Percentiles rank a stretch among this genome's conserved stretches.
These are phyloP conservation scores for Xylariaceae sp. DNA, from an alignment of 2,329 filamentous ascomycete genomes.

Conservation along the genomic window DNA sequence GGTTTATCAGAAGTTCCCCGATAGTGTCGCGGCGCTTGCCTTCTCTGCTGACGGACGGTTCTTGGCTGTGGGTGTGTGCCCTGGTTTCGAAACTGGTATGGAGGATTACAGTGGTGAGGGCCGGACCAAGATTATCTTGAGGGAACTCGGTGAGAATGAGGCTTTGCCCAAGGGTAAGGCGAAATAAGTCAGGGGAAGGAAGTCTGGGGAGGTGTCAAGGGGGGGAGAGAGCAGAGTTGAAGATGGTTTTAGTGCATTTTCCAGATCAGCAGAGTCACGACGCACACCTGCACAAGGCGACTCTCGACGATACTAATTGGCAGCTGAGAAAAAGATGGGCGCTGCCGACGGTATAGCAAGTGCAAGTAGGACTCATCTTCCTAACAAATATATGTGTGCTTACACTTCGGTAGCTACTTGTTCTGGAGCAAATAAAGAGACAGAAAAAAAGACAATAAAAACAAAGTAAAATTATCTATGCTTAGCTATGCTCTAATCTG, in stretches of 20 bases:
- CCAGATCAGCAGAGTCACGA: too few species aligned
- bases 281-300: too few species aligned
- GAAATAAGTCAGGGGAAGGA: constrained; percentile 44
- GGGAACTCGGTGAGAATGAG: constrained; percentile 81
- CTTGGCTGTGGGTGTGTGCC: constrained; percentile 75
- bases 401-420: not conserved
- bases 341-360: not conserved
- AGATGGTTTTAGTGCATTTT: too few species aligned
- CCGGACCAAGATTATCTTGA: constrained; percentile 69
- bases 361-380: not conserved
- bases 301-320: too few species aligned
- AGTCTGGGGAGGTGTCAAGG: not conserved
- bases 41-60: constrained; percentile 75
- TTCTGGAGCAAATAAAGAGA: not conserved
- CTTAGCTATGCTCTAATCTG: not conserved
- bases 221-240: not conserved
- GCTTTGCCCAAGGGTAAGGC: constrained; percentile 72
- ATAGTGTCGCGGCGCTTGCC: constrained; percentile 69
- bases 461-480: not conserved
- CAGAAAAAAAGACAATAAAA: not conserved
- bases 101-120: constrained; percentile 71
- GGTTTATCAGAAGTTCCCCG: constrained; percentile 79
- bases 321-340: not conserved
- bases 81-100: constrained; percentile 81
- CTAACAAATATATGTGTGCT: not conserved